Evolutionary conservation across 2,329 filamentous ascomycete species (phyloP).

Genomic region (Exophiala sideris): DNA sequence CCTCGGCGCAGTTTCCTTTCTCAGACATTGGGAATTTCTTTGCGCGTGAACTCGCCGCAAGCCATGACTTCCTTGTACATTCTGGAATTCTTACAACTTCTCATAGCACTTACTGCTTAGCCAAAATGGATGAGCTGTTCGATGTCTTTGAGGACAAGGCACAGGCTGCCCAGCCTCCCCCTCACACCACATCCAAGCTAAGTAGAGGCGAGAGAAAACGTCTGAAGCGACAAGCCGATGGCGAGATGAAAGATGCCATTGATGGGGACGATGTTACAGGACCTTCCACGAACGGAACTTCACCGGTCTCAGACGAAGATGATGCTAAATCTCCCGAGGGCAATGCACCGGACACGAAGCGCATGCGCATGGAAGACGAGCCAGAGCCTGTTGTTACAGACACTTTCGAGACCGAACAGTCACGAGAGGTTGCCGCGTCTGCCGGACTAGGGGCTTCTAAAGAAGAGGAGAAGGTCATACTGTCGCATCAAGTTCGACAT

Average conservation of each 20-base stretch:
- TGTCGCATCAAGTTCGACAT: conserved; percentile 97
- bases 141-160: conserved; percentile 73
- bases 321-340: conserved; percentile 25
- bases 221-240: conserved; percentile 77
- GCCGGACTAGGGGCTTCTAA: conserved; percentile 63
- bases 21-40: conserved; percentile 10
- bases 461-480: conserved; percentile 68
- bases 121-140: conserved; percentile 72
- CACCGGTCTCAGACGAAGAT: conserved; percentile 5
- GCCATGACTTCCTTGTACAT: neutral
- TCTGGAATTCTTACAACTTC: no score
- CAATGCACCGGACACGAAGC: conserved; percentile 45
- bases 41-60: neutral
- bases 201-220: conserved; percentile 64
- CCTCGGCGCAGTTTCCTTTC: conserved; percentile 9
- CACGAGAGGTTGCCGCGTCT: conserved; percentile 79
- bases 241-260: conserved; percentile 60
- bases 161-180: conserved; percentile 37
- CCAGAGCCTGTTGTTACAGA: conserved; percentile 83
- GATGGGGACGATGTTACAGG: conserved; percentile 12
- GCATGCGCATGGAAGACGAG: conserved; percentile 55
- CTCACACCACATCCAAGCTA: conserved; percentile 34
- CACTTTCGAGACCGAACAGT: conserved; percentile 91
- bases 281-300: conserved; percentile 4
- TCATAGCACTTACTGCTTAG: neutral